These are phyloP conservation scores for Besnoitia besnoiti DNA, from an alignment of 169 alveolate genomes.

Conservation along the genomic window DNA sequence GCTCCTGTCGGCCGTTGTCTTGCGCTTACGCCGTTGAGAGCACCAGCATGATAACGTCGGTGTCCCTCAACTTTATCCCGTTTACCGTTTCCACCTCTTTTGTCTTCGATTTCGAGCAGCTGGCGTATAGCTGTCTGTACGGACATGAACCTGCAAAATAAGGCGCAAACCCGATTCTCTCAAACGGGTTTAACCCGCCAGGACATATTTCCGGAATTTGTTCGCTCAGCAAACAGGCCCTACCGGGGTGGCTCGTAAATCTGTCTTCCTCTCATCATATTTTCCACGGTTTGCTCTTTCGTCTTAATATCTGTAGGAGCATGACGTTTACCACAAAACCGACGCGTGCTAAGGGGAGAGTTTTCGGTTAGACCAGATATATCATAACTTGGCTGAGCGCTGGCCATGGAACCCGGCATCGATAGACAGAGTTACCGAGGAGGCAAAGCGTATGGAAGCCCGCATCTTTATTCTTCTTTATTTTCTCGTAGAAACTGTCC, in stretches of 20 bases:
- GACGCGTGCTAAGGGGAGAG: not conserved
- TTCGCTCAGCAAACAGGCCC: not conserved
- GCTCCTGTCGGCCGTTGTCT: not conserved
- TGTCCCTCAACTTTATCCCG: too few species aligned
- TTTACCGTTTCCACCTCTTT: conserved; percentile 38
- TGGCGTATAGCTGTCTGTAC: conserved; percentile 63
- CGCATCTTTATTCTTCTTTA: conserved; percentile 84
- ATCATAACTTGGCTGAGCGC: not conserved
- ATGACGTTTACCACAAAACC: not conserved
- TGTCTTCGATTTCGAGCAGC: conserved; percentile 60
- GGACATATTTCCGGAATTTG: not conserved
- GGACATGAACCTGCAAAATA: conserved; percentile 67
- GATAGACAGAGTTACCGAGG: conserved; percentile 74
- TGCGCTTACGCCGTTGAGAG: too few species aligned
- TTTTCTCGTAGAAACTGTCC: conserved; percentile 94
- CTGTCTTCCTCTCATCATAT: conserved; percentile 91
- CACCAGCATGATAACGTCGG: too few species aligned
- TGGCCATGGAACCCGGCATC: not conserved
- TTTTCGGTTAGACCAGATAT: not conserved
- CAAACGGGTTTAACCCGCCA: not conserved
- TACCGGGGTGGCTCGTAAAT: conserved; percentile 94
- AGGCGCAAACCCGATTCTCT: not conserved
- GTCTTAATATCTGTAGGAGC: conserved; percentile 94
- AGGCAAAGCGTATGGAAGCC: conserved; percentile 96
- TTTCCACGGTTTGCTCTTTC: conserved; percentile 96